These are phyloP conservation scores for Lippia alba DNA, from an alignment of 305 asterid species.

Conservation along the genomic window DNA sequence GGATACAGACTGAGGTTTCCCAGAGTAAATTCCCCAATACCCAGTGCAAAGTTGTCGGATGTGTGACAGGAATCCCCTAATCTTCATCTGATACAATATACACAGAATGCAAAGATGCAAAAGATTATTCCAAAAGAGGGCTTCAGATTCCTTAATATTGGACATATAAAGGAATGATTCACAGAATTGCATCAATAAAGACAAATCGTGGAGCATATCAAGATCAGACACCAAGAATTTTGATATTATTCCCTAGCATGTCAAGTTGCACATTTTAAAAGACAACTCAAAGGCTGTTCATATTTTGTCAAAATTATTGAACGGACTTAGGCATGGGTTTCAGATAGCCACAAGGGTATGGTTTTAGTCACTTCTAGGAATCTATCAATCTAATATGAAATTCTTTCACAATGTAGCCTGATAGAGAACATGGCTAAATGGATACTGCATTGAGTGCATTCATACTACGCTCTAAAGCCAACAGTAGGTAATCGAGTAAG, in stretches of 20 bases:
- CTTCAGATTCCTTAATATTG: slow-evolving; percentile 10
- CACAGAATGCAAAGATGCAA: slow-evolving; percentile 31
- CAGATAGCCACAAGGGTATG: slow-evolving; percentile 7
- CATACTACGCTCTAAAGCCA: no score
- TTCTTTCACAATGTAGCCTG: no score
- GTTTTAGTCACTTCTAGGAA: no score
- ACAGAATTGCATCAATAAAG: slow-evolving; percentile 9
- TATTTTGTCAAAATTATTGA: not conserved
- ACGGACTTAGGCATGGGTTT: slow-evolving; percentile 7
- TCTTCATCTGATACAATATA: slow-evolving; percentile 67
- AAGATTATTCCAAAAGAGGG: slow-evolving; percentile 19
- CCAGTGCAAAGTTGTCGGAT: slow-evolving; percentile 78
- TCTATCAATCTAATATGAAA: no score
- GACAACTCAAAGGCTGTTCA: not conserved
- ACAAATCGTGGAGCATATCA: slow-evolving; percentile 22
- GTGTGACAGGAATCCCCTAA: slow-evolving; percentile 83
- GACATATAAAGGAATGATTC: slow-evolving; percentile 11
- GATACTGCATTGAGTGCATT: no score
- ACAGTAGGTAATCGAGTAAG: no score
- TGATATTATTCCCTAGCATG: slow-evolving; percentile 9
- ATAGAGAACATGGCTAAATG: no score
- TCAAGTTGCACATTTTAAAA: slow-evolving; percentile 1
- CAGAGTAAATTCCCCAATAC: slow-evolving; percentile 86
- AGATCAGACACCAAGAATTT: not conserved
- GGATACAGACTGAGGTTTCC: slow-evolving; percentile 65